These are phyloP conservation scores for Hymenoscyphus repandus DNA, from an alignment of 2,329 filamentous ascomycete genomes.

Conservation along the genomic window DNA sequence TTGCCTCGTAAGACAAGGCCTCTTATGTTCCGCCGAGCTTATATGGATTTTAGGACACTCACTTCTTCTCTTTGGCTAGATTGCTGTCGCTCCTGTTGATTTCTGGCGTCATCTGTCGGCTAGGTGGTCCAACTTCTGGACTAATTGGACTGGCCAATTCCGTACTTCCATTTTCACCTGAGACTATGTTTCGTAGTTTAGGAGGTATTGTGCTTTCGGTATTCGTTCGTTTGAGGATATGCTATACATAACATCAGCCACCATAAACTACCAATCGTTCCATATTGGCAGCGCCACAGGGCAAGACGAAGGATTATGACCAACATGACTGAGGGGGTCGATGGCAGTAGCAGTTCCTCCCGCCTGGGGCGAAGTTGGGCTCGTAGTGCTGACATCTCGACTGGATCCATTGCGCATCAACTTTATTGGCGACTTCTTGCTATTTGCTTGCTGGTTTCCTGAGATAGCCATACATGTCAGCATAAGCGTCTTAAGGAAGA, in stretches of 20 bases:
- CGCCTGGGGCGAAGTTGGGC: slow-evolving; percentile 13
- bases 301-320: background rate
- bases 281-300: background rate
- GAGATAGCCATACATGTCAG: slow-evolving; percentile 16
- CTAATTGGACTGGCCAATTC: slow-evolving; percentile 22
- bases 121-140: slow-evolving; percentile 22
- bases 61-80: slow-evolving; percentile 60
- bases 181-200: slow-evolving; percentile 43
- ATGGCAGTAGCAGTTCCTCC: slow-evolving; percentile 40
- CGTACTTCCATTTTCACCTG: slow-evolving; percentile 44
- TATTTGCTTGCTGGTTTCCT: slow-evolving; percentile 25
- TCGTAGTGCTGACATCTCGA: slow-evolving; percentile 22
- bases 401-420: slow-evolving; percentile 23
- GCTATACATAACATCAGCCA: slow-evolving; percentile 31
- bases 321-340: slow-evolving; percentile 58
- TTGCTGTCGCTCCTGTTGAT: slow-evolving; percentile 26
- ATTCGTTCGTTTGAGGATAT: slow-evolving; percentile 63
- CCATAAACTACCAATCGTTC: background rate
- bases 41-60: slow-evolving; percentile 31
- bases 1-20: slow-evolving; percentile 12
- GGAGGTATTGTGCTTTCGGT: slow-evolving; percentile 53
- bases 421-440: slow-evolving; percentile 25
- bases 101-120: slow-evolving; percentile 34
- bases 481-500: slow-evolving; percentile 18
- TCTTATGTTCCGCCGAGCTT: slow-evolving; percentile 2